Evolutionary conservation across 805 yeast genomes (phyloP), one percentile per base, ranked within the genome.

Genomic region (Candida arabinofermentans): DNA sequence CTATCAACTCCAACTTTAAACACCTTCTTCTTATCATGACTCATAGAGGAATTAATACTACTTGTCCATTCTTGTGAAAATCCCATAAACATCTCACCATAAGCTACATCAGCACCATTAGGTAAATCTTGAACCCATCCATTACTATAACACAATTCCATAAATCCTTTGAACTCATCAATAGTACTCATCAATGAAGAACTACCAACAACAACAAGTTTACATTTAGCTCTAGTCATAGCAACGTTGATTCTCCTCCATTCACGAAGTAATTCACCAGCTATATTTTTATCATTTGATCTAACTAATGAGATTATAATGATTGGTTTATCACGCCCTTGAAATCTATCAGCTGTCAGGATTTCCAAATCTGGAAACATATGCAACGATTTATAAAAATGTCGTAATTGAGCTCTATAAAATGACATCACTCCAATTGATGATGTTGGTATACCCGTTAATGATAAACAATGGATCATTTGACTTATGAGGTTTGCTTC

Each of bases 191-290:
- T 64, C 0, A 96, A 85, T 8, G 67, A 65, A 41, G 70, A 71
- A 2, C 96, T 86, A 0, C 99, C 99, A 27, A 93, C 66, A 14
- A 93, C 77, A 13, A 93, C 75, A 33, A 95, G 71, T 61, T 93
- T 93, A 17, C 84, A 74, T 57, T 78, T 81, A 0, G 99, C 91
- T 48, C 99, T 71, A 0, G 98, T 93, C 58, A 93, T 82, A 0
- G 97, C 95, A 27, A 93, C 99, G 62, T 93, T 93, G 36, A 93
- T 75, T 45, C 99, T 74, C 48, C 97, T 71, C 90, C 96, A 83
- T 53, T 93, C 98, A 47, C 75, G 78, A 33, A 93, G 65, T 34
- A 93, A 68, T 23, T 85, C 85, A 0, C 98, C 98, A 1, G 86
- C 81, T 31, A 69, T 71, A 8, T 71, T 67, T 17, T 74, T 74